Evolutionary conservation across 2,329 filamentous ascomycete species (phyloP).

Genomic region (Beauveria varroae): DNA sequence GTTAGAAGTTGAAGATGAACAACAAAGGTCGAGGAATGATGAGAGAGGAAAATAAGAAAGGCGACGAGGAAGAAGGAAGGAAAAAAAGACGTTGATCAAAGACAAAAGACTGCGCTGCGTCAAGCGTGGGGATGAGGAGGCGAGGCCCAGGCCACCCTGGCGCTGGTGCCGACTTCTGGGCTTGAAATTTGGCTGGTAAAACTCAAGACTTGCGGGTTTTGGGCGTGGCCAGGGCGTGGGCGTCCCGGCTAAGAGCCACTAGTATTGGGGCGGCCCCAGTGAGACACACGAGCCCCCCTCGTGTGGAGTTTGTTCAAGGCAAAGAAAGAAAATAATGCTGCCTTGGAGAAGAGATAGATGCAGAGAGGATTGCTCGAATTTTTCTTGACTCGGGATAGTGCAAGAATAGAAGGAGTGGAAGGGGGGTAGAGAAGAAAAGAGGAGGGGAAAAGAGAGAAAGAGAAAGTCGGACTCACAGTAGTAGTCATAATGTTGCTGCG

Average conservation of each 20-base stretch:
- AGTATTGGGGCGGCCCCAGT: background rate
- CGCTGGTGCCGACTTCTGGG: background rate
- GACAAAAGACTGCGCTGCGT: slow-evolving; percentile 12
- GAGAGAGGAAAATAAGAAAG: background rate
- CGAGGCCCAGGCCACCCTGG: background rate
- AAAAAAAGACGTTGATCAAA: background rate
- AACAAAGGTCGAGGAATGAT: slow-evolving; percentile 9
- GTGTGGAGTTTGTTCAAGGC: background rate
- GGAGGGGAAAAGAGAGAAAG: background rate
- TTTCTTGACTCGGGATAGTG: too few species aligned
- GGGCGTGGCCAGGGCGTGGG: slow-evolving; percentile 5
- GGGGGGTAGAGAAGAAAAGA: slow-evolving; percentile 14
- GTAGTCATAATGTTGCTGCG: slow-evolving; percentile 25
- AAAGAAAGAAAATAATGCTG: background rate
- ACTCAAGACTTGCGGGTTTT: slow-evolving; percentile 12
- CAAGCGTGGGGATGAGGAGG: slow-evolving; percentile 1
- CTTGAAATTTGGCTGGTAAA: background rate
- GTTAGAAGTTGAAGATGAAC: background rate
- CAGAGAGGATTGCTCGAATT: background rate
- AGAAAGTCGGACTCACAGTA: slow-evolving; percentile 26
- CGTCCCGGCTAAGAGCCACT: slow-evolving; percentile 5
- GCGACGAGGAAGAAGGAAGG: background rate
- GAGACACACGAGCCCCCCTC: slow-evolving; percentile 9
- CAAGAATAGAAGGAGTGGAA: too few species aligned
- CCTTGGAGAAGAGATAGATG: background rate